These are phyloP conservation scores for Metarhizium humberi DNA, from an alignment of 2,329 filamentous ascomycete species.

Conservation along the genomic window DNA sequence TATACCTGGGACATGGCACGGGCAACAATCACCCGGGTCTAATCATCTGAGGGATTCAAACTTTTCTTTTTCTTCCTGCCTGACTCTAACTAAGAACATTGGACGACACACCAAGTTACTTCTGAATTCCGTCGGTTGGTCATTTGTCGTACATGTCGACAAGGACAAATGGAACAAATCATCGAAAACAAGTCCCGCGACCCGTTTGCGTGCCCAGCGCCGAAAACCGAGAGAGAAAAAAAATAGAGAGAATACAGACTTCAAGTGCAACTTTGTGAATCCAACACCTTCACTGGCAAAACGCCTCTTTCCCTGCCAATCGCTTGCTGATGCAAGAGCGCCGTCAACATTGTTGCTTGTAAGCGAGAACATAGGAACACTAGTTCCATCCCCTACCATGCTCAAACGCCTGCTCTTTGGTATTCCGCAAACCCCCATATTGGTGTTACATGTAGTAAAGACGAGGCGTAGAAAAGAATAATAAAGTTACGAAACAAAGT, in stretches of 20 bases:
- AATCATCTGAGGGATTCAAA: not conserved
- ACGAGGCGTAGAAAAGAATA: not conserved
- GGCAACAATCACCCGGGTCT: not conserved
- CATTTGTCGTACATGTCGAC: not conserved
- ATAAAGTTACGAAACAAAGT: not conserved
- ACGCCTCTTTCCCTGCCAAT: too few relatives aligned
- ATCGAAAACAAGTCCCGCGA: not conserved
- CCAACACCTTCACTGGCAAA: too few relatives aligned
- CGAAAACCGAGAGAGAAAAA: not conserved
- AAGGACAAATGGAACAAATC: not conserved
- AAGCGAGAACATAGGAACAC: not conserved
- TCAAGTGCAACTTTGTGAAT: too few relatives aligned
- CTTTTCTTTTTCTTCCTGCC: not conserved
- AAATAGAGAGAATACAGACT: not conserved
- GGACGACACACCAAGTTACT: not conserved
- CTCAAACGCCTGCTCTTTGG: not conserved
- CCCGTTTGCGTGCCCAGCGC: not conserved
- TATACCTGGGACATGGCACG: not conserved
- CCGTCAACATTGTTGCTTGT: not conserved
- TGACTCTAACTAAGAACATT: not conserved
- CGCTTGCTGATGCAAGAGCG: not conserved
- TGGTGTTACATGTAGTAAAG: not conserved
- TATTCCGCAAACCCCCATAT: not conserved
- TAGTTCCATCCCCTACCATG: not conserved
- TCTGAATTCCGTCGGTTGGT: not conserved